These are phyloP conservation scores for Austroboletus festivus DNA, from an alignment of 768 basidiomycete species.

Conservation along the genomic window DNA sequence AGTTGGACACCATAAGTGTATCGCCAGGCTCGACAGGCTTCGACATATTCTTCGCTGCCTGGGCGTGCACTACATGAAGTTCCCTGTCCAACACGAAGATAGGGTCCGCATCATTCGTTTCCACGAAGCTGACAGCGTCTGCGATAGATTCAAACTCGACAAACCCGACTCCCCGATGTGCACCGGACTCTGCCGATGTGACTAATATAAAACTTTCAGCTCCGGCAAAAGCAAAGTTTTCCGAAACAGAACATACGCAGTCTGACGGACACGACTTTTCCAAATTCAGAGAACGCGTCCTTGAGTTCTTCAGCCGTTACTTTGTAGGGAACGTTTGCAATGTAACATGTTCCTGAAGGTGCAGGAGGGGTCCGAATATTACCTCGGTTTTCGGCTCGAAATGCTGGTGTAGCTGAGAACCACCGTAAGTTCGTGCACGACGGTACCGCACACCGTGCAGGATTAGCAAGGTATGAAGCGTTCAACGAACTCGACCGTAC, in stretches of 20 bases:
- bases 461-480: constrained; percentile 4
- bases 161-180: constrained; percentile 44
- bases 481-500: constrained; percentile 14
- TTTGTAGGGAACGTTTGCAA: constrained; percentile 55
- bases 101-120: constrained; percentile 41
- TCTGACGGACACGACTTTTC: constrained; percentile 35
- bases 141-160: constrained; percentile 39
- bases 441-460: background rate
- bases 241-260: constrained; percentile 37
- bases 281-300: constrained; percentile 43
- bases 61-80: constrained; percentile 41
- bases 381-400: constrained; percentile 1
- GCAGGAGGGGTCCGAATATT: background rate
- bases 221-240: background rate
- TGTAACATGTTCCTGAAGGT: constrained; percentile 41
- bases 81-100: constrained; percentile 48
- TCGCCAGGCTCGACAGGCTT: constrained; percentile 24
- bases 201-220: constrained; percentile 12
- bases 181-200: constrained; percentile 32
- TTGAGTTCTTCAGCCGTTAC: constrained; percentile 39
- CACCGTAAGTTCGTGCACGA: constrained; percentile 9
- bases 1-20: constrained; percentile 32
- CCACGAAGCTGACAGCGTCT: constrained; percentile 37
- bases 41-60: background rate
- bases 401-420: constrained; percentile 18